Conservation (phyloP, 192 early-diverging fungal genomes). For the Coemansia sp. region DNA sequence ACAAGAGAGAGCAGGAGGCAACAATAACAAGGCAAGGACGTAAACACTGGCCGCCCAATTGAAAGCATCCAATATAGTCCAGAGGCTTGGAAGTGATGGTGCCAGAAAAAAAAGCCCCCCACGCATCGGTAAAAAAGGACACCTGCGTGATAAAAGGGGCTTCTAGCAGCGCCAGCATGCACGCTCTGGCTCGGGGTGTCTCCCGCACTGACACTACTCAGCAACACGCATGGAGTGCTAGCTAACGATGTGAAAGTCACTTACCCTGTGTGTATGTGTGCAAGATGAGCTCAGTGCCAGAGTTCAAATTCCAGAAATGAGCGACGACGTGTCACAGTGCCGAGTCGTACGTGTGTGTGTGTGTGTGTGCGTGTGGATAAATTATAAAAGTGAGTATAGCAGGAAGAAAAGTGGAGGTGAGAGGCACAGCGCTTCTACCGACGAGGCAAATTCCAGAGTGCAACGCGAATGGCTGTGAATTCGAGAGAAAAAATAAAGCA, state of each 20-base stretch:
- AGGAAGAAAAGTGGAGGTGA: background rate
- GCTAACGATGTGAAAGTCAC: background rate
- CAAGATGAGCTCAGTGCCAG: background rate
- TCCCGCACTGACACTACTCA: background rate
- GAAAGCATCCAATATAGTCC: conserved; percentile 1
- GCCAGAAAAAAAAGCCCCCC: background rate
- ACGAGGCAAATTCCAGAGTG: background rate
- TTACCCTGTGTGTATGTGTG: background rate
- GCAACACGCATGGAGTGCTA: background rate
- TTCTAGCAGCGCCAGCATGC: background rate
- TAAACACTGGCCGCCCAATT: conserved; percentile 7
- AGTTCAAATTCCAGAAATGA: conserved; percentile 1
- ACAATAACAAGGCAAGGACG: background rate
- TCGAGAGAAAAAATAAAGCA: background rate
- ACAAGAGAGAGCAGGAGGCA: background rate
- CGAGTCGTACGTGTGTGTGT: background rate
- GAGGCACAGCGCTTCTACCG: background rate
- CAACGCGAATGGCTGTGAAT: conserved; percentile 1
- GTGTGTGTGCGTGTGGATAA: background rate
- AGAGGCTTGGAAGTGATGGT: conserved; percentile 8
- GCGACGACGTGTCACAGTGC: background rate
- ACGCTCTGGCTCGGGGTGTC: background rate
- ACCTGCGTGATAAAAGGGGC: conserved; percentile 3
- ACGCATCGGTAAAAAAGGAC: conserved; percentile 4
- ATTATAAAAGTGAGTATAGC: background rate